Conservation (phyloP, 371 early-diverging fungal genomes). For the Aphelidium insulamus region DNA sequence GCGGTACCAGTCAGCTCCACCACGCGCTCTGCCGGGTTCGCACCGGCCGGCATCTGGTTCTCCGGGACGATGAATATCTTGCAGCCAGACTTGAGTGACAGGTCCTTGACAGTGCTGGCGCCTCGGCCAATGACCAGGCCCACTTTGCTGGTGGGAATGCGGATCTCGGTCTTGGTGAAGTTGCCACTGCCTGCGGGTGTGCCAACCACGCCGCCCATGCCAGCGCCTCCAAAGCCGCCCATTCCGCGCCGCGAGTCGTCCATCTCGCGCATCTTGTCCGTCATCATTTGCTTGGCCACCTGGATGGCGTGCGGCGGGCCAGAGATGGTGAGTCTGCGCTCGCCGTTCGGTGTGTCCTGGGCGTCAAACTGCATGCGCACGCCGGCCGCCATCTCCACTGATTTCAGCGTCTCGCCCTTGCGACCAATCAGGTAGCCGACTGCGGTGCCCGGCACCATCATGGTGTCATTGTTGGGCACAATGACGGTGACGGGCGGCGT, state of each 20-base stretch:
- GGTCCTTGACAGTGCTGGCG: constrained; percentile 67
- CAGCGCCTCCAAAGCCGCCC: neutral
- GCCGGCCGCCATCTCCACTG: too few relatives aligned
- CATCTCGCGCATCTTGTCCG: neutral
- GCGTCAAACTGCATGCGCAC: too few relatives aligned
- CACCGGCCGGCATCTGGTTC: constrained; percentile 3
- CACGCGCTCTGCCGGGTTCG: constrained; percentile 7
- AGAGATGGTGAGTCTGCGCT: constrained; percentile 33
- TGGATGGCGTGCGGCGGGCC: constrained; percentile 36
- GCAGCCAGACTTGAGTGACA: constrained; percentile 18
- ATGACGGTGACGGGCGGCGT: too few relatives aligned
- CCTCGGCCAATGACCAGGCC: constrained; percentile 74
- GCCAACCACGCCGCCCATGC: neutral
- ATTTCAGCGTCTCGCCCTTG: too few relatives aligned
- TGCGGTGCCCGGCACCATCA: too few relatives aligned
- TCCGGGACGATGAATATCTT: constrained; percentile 16
- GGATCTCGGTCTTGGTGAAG: too few relatives aligned
- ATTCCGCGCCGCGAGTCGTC: neutral
- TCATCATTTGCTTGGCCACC: constrained; percentile 35
- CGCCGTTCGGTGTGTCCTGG: too few relatives aligned
- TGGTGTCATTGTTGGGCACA: too few relatives aligned
- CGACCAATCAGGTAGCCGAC: too few relatives aligned
- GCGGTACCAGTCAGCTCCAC: constrained; percentile 12
- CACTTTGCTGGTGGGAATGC: constrained; percentile 42
- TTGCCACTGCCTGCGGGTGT: neutral